phyloP scores from a whole-genome alignment of 768 basidiomycete species.

The Chalciporus pseudorubinellus region DNA sequence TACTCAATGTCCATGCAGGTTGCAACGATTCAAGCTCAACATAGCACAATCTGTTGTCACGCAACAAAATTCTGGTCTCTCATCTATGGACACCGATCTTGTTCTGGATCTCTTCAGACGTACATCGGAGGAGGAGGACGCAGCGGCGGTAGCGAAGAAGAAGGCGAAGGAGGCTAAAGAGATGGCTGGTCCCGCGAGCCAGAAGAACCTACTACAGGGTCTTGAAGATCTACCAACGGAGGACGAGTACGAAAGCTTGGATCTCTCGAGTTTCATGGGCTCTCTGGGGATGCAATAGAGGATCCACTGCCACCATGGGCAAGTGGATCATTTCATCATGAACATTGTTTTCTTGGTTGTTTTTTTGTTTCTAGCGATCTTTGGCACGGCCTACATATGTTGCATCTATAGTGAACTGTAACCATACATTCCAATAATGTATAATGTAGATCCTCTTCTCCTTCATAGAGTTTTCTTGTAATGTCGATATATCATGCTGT shows the following conservation, averaged over 20 bases:
- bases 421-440: constrained; percentile 34
- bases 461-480: constrained; percentile 15
- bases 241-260: constrained; percentile 88
- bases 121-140: constrained; percentile 75
- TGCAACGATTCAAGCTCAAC: constrained; percentile 98
- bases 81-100: constrained; percentile 96
- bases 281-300: constrained; percentile 57
- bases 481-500: background rate
- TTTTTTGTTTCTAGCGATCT: constrained; percentile 7
- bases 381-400: constrained; percentile 27
- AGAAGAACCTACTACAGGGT: constrained; percentile 85
- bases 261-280: constrained; percentile 84
- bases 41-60: constrained; percentile 96
- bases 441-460: constrained; percentile 27
- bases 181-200: constrained; percentile 54
- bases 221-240: constrained; percentile 90
- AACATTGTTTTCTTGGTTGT: background rate
- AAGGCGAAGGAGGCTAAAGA: constrained; percentile 54
- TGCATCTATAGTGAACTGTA: constrained; percentile 36
- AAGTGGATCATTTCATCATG: no score
- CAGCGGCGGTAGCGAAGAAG: constrained; percentile 48
- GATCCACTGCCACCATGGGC: constrained; percentile 1
- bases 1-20: constrained; percentile 41
- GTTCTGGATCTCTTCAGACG: constrained; percentile 91
- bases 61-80: constrained; percentile 91